These are phyloP conservation scores for Termitomyces sp. DNA, from an alignment of 768 basidiomycete species.

Conservation along the genomic window DNA sequence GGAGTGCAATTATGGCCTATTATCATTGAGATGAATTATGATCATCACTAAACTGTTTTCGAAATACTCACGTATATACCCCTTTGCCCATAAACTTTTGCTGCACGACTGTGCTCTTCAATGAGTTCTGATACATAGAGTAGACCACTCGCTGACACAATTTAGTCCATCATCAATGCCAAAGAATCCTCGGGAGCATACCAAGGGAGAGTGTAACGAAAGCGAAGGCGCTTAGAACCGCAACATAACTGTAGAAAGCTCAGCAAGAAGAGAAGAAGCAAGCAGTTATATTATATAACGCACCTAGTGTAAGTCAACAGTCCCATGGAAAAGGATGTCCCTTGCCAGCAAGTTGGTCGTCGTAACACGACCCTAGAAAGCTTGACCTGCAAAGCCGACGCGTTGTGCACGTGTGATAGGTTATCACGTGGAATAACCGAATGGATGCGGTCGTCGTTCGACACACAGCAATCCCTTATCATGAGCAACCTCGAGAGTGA, in stretches of 20 bases:
- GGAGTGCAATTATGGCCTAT: slow-evolving; percentile 75
- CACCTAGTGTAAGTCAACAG: slow-evolving; percentile 62
- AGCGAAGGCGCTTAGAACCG: slow-evolving; percentile 69
- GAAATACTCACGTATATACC: slow-evolving; percentile 72
- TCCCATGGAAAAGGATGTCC: slow-evolving; percentile 31
- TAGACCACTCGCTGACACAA: slow-evolving; percentile 74
- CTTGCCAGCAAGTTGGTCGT: slow-evolving; percentile 8
- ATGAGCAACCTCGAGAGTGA: slow-evolving; percentile 91
- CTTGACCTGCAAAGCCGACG: not conserved
- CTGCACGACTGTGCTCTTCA: slow-evolving; percentile 82
- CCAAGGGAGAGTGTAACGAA: slow-evolving; percentile 93
- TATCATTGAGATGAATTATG: slow-evolving; percentile 7
- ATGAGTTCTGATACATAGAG: slow-evolving; percentile 93
- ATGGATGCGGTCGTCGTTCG: not conserved
- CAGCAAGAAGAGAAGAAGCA: not conserved
- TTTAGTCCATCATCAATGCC: not conserved
- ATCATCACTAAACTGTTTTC: not conserved
- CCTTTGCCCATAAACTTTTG: slow-evolving; percentile 79
- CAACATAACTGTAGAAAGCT: slow-evolving; percentile 53
- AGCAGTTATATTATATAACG: slow-evolving; percentile 4
- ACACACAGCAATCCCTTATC: slow-evolving; percentile 12
- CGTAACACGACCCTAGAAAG: not conserved
- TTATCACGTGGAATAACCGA: slow-evolving; percentile 12
- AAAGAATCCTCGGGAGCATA: slow-evolving; percentile 24
- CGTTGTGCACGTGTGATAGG: slow-evolving; percentile 7